Conservation (phyloP, 2,329 filamentous ascomycete genomes). For the Venturia aucupariae region DNA sequence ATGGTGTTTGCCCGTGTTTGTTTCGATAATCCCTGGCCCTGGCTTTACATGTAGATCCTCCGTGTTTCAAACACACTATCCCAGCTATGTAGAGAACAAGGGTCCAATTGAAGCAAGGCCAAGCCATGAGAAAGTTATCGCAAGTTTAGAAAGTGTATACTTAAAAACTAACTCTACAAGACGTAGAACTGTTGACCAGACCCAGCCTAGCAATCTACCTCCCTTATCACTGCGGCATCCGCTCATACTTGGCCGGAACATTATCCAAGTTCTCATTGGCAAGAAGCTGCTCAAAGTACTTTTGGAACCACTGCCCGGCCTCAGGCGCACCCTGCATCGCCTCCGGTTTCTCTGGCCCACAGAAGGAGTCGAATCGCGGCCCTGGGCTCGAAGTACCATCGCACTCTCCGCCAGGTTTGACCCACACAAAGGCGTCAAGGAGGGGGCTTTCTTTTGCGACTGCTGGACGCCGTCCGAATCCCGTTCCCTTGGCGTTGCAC, state of each 20-base stretch:
- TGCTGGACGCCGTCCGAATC: conserved; percentile 56
- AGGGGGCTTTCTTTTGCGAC: conserved; percentile 51
- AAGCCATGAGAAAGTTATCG: not conserved
- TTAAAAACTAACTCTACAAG: too few species aligned
- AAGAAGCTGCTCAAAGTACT: conserved; percentile 30
- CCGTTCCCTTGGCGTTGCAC: conserved; percentile 57
- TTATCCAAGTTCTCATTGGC: conserved; percentile 26
- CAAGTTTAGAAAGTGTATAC: too few species aligned
- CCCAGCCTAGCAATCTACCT: not conserved
- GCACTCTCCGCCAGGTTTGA: conserved; percentile 55
- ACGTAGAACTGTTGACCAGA: not conserved
- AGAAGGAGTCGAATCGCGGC: conserved; percentile 45
- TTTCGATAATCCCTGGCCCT: not conserved
- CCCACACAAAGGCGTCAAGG: conserved; percentile 60
- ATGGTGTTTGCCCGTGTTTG: not conserved
- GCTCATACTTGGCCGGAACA: not conserved
- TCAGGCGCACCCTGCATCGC: conserved; percentile 57
- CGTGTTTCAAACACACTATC: not conserved
- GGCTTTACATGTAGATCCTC: conserved; percentile 3
- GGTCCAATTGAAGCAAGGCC: not conserved
- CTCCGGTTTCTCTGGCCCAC: conserved; percentile 37
- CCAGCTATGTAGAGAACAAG: not conserved
- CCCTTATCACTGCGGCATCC: not conserved
- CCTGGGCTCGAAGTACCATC: conserved; percentile 39
- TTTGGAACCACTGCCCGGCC: conserved; percentile 58